phyloP scores from a whole-genome alignment of 495 filamentous ascomycete genomes.

The Margaritispora aquatica region DNA sequence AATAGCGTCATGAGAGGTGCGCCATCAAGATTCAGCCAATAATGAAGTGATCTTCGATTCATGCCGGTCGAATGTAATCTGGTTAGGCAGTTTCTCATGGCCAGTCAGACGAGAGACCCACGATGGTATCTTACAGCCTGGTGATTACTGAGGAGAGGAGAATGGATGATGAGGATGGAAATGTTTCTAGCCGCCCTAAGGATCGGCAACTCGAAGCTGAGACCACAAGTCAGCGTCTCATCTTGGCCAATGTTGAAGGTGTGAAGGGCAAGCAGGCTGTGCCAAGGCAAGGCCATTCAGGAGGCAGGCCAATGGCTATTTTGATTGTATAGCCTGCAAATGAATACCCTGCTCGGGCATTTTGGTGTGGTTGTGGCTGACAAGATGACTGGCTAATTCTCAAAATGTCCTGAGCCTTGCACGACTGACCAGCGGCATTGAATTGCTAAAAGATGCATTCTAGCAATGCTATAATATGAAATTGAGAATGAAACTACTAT shows the following conservation, averaged over 20 bases:
- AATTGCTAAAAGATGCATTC: neutral
- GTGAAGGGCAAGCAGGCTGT: neutral
- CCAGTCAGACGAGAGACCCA: constrained; percentile 15
- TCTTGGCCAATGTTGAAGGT: neutral
- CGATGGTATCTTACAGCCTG: constrained; percentile 12
- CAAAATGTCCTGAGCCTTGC: neutral
- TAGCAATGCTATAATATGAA: too few relatives aligned
- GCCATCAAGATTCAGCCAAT: constrained; percentile 3
- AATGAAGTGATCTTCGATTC: neutral
- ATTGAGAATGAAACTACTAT: too few relatives aligned
- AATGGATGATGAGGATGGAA: neutral
- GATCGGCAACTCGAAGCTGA: constrained; percentile 5
- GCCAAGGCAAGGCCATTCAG: neutral
- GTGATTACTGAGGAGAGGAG: neutral
- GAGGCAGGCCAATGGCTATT: constrained; percentile 6
- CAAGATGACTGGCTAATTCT: neutral
- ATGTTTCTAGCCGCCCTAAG: constrained; percentile 15
- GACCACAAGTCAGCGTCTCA: constrained; percentile 15
- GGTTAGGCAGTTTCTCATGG: constrained; percentile 15
- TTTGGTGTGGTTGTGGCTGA: neutral
- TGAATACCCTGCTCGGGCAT: constrained; percentile 1
- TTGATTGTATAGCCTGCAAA: constrained; percentile 11
- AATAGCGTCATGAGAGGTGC: neutral
- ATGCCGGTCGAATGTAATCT: constrained; percentile 13
- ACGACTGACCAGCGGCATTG: neutral